Evolutionary conservation across 306 rosid genomes (phyloP).

Genomic region (Cucumis hystrix): DNA sequence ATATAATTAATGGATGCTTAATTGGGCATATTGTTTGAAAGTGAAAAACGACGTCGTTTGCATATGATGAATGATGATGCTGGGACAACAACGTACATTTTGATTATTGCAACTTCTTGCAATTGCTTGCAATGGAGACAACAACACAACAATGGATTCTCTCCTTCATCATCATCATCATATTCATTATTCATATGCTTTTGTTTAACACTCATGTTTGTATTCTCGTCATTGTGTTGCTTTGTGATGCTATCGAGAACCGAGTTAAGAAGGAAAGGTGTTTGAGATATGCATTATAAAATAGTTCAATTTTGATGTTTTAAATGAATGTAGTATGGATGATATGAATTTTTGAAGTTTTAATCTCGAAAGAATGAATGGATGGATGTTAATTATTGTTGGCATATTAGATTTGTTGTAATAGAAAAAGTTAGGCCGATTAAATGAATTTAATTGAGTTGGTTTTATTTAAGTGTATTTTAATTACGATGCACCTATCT

Average conservation of each 20-base stretch:
- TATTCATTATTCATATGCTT: not conserved
- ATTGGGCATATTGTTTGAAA: slow-evolving; percentile 19
- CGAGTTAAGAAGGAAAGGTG: not conserved
- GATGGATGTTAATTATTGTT: too few species aligned
- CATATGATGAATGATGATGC: slow-evolving; percentile 39
- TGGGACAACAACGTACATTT: slow-evolving; percentile 18
- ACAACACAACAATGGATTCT: slow-evolving; percentile 11
- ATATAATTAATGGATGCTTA: slow-evolving; percentile 13
- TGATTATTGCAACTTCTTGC: slow-evolving; percentile 14
- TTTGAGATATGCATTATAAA: too few species aligned
- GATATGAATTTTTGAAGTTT: not conserved
- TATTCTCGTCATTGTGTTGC: too few species aligned
- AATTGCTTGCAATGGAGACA: slow-evolving; percentile 32
- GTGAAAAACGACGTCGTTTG: slow-evolving; percentile 17
- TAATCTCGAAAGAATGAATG: too few species aligned
- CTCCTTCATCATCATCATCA: slow-evolving; percentile 13
- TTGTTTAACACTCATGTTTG: too few species aligned
- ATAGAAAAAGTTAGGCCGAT: too few species aligned
- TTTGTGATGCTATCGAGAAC: not conserved
- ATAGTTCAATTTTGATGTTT: too few species aligned
- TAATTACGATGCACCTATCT: too few species aligned
- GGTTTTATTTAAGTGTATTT: too few species aligned
- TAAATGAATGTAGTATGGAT: too few species aligned
- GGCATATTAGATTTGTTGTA: not conserved
- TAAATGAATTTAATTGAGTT: too few species aligned